Conservation (phyloP, 768 basidiomycete species). For the Leucosporidium yakuticum region DNA sequence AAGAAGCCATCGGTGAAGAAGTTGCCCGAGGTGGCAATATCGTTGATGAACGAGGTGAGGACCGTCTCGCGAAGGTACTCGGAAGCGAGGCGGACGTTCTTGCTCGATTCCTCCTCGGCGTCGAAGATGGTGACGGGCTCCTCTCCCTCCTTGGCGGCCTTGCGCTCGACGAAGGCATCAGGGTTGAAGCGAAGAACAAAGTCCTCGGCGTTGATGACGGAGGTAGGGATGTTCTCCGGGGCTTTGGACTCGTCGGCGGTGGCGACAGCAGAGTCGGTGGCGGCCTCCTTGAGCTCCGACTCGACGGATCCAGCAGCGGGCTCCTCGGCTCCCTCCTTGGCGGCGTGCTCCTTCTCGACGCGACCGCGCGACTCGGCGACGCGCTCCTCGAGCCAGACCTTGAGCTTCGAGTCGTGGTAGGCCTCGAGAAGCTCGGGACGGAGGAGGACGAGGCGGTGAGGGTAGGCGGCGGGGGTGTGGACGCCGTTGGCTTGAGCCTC, state of each 20-base stretch:
- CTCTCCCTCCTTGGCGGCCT: constrained; percentile 26
- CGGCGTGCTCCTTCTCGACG: constrained; percentile 25
- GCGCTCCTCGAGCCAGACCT: constrained; percentile 43
- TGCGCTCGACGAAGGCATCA: constrained; percentile 47
- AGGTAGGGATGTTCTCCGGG: constrained; percentile 36
- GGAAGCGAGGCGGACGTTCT: constrained; percentile 48
- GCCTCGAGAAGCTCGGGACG: constrained; percentile 47
- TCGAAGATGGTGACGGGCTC: constrained; percentile 34
- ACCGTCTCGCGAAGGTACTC: constrained; percentile 44
- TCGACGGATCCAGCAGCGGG: constrained; percentile 33
- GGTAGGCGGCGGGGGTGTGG: constrained; percentile 38
- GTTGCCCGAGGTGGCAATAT: constrained; percentile 40
- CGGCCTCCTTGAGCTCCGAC: constrained; percentile 38
- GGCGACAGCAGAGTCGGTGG: constrained; percentile 23
- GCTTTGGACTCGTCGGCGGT: constrained; percentile 18
- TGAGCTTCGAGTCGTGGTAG: constrained; percentile 47
- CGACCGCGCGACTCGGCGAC: constrained; percentile 37
- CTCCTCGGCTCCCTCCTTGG: constrained; percentile 27
- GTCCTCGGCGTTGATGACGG: constrained; percentile 43
- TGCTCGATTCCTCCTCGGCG: constrained; percentile 44
- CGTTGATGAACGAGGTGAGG: constrained; percentile 43
- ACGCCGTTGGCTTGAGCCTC: constrained; percentile 13
- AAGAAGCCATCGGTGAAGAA: constrained; percentile 45
- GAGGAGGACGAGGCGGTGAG: constrained; percentile 47
- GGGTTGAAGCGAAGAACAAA: constrained; percentile 48